Base-by-base conservation (phyloP, 495 filamentous ascomycete species). In the Hypoxylon trugodes region DNA sequence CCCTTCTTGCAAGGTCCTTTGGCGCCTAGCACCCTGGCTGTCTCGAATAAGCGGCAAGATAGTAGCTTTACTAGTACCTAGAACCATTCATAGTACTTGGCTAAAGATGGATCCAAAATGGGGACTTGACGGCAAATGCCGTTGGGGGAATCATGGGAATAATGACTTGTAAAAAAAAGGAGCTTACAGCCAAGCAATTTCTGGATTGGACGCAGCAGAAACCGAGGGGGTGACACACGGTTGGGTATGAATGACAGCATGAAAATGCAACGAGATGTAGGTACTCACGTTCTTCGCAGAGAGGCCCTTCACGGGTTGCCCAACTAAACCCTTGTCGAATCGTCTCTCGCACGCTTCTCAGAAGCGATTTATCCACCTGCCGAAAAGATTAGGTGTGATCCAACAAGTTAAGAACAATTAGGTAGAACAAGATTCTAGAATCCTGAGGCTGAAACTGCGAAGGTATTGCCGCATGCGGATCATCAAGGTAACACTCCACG, bases 211-310 rank as follows among this genome's bases (percentile, higher is more conserved):
- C 13, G 42, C 43, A 36, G 58, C 49, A 47, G 45, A 53, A 57
- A 48, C 38, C 59, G 62, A 45, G 61, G 42, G 56, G 65, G 55
- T 51, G 54, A 59, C 63, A 70, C 61, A 66, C 64, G 65, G 62
- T 56, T 50, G 59, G 55, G 51, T 57, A 57, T 59, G 53, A 47
- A 59, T 55, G 43, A 58, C 37, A 51, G 42, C 59, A 62, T 13
- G 15, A 30, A 64, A 48, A 63, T 59, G 37, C 52, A 62, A 57
- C 51, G 52, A 46, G 56, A 67, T 46, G 25, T 63, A 66, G 41
- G 32, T 40, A 88, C 90, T 86, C 80, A 94, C 90, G 95, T 80
- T 98, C 95, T 90, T 98, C 95, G 81, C 95, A 98, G 8, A 98
- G 79, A 15, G 95, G 95, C 6, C 95, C 95, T 84, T 98, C 95